A percentile compares a stretch with the other conserved stretches of the same genome.
phyloP scores from a whole-genome alignment of 73 alveolate genomes.

The Diophrys appendiculata region DNA sequence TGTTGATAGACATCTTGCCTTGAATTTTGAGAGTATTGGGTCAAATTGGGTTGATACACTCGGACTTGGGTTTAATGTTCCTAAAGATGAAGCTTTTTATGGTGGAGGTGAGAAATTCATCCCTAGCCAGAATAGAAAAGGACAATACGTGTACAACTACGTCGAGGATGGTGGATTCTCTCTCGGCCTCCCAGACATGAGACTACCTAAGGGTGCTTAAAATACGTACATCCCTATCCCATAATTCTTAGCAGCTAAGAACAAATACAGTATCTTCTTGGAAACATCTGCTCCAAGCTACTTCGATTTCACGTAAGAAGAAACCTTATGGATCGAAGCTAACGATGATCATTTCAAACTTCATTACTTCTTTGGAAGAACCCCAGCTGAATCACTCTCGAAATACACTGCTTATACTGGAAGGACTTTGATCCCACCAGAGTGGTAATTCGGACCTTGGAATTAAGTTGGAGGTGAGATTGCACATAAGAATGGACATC shows the following conservation, averaged over 20 bases:
- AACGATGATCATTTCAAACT: neutral
- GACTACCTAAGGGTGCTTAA: neutral
- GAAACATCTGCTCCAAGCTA: neutral
- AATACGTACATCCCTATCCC: neutral
- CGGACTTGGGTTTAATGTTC: neutral
- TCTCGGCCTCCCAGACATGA: neutral
- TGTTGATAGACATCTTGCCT: neutral
- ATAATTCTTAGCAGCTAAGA: neutral
- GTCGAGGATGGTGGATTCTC: neutral
- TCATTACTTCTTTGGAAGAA: neutral
- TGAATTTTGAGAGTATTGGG: neutral
- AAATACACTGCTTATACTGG: neutral
- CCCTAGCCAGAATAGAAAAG: neutral
- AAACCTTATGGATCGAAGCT: neutral
- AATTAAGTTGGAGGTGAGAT: neutral
- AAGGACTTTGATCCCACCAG: neutral
- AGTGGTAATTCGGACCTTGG: neutral
- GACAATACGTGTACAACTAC: neutral
- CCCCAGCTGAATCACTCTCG: neutral
- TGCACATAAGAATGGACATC: neutral
- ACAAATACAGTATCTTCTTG: neutral
- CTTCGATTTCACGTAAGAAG: neutral
- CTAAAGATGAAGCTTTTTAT: neutral
- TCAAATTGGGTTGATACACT: neutral
- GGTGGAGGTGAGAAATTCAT: neutral